phyloP scores from a whole-genome alignment of 2,329 filamentous ascomycete genomes.

The Bipolaris oryzae region DNA sequence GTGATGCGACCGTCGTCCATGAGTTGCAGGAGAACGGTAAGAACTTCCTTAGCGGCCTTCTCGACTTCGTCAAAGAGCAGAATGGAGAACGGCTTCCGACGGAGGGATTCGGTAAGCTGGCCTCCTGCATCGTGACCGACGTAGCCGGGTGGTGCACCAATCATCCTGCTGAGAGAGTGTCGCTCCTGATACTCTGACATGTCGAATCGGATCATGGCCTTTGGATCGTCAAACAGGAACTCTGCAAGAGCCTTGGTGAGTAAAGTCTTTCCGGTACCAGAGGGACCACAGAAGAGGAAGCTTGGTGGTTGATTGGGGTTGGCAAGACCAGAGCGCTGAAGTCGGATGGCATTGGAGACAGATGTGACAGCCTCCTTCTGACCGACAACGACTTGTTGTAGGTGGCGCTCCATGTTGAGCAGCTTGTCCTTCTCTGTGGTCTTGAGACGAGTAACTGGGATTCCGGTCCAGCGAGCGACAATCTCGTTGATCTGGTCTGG shows the following conservation, averaged over 20 bases:
- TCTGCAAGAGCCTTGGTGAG: slow-evolving; percentile 96
- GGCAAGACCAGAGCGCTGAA: slow-evolving; percentile 90
- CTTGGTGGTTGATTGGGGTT: slow-evolving; percentile 97
- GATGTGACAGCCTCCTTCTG: slow-evolving; percentile 92
- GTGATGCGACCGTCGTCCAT: slow-evolving; percentile 99
- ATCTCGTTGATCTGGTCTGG: slow-evolving; percentile 99
- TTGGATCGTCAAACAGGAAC: slow-evolving; percentile 96
- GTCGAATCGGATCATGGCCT: slow-evolving; percentile 98
- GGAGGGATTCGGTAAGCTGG: slow-evolving; percentile 91
- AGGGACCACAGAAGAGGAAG: slow-evolving; percentile 98
- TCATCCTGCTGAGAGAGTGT: slow-evolving; percentile 94
- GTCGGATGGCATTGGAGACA: slow-evolving; percentile 92
- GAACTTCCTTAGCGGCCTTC: slow-evolving; percentile 96
- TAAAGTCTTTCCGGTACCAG: slow-evolving; percentile 96
- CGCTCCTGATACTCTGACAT: slow-evolving; percentile 99
- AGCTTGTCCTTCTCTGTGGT: slow-evolving; percentile 98
- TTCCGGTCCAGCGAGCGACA: slow-evolving; percentile 96
- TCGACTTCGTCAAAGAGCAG: slow-evolving; percentile 97
- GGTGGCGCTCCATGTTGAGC: slow-evolving; percentile 91
- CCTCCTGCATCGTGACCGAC: slow-evolving; percentile 96
- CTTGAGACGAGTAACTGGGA: slow-evolving; percentile 90
- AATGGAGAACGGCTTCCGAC: slow-evolving; percentile 95
- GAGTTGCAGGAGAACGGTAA: slow-evolving; percentile 96
- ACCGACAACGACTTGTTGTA: slow-evolving; percentile 84
- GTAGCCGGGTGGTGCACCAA: slow-evolving; percentile 94